Conservation (phyloP, 495 filamentous ascomycete genomes). For the Tuber microsphaerosporum region DNA sequence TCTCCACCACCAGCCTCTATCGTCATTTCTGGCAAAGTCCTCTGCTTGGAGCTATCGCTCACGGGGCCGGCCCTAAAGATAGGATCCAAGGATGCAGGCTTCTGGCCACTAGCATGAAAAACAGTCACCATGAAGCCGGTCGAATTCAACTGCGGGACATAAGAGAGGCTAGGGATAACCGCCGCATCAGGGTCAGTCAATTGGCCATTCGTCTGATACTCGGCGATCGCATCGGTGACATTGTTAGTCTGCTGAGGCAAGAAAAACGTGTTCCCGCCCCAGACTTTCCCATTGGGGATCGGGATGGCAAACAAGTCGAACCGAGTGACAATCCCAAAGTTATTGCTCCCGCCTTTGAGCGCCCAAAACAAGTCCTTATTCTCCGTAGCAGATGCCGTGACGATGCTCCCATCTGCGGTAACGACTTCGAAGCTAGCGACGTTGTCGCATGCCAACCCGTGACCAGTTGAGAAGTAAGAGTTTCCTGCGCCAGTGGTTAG, state of each 20-base stretch:
- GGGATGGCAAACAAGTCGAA: slow-evolving; percentile 45
- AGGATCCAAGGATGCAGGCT: slow-evolving; percentile 15
- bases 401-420: slow-evolving; percentile 47
- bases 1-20: background rate
- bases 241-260: slow-evolving; percentile 11
- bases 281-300: slow-evolving; percentile 26
- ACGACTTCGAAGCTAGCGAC: slow-evolving; percentile 54
- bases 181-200: slow-evolving; percentile 37
- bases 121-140: slow-evolving; percentile 6
- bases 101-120: slow-evolving; percentile 13
- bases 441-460: slow-evolving; percentile 49
- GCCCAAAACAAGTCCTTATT: slow-evolving; percentile 51
- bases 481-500: slow-evolving; percentile 54
- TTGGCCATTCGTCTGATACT: slow-evolving; percentile 31
- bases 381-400: slow-evolving; percentile 46
- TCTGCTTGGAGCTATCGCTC: slow-evolving; percentile 1
- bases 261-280: slow-evolving; percentile 30
- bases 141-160: background rate
- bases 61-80: slow-evolving; percentile 17
- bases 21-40: background rate
- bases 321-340: slow-evolving; percentile 54
- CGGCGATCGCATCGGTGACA: slow-evolving; percentile 20
- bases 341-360: slow-evolving; percentile 52
- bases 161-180: slow-evolving; percentile 20
- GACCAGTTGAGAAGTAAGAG: slow-evolving; percentile 46